These are phyloP conservation scores for Periconia sp. DNA, from an alignment of 2,329 filamentous ascomycete species.

Conservation along the genomic window DNA sequence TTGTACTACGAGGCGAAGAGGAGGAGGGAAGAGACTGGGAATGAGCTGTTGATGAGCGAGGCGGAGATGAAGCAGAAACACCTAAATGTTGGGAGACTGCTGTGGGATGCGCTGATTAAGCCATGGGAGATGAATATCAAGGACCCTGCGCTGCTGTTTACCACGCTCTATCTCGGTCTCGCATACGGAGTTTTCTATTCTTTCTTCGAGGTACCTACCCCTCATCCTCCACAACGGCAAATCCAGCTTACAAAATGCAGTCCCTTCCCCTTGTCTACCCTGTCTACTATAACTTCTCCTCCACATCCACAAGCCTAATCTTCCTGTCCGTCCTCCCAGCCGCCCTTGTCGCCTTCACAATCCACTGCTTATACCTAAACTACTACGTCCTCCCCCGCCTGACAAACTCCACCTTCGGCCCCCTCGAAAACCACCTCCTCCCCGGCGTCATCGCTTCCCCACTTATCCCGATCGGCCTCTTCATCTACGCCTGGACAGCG, in stretches of 20 bases:
- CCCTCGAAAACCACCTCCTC: conserved; percentile 72
- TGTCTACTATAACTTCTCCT: conserved; percentile 75
- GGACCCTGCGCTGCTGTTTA: conserved; percentile 82
- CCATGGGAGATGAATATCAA: conserved; percentile 83
- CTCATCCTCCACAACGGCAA: neutral
- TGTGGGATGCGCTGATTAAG: conserved; percentile 65
- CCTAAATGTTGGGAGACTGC: conserved; percentile 42
- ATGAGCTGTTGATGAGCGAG: conserved; percentile 73
- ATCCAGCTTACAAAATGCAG: conserved; percentile 6
- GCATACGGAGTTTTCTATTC: conserved; percentile 76
- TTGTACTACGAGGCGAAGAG: conserved; percentile 68
- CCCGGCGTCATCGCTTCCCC: conserved; percentile 64
- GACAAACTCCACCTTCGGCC: conserved; percentile 72
- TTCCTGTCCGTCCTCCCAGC: conserved; percentile 81
- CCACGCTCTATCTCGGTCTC: conserved; percentile 83
- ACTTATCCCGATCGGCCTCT: conserved; percentile 68
- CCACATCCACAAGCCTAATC: conserved; percentile 77
- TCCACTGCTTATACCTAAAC: conserved; percentile 75
- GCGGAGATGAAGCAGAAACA: conserved; percentile 71
- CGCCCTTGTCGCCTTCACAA: conserved; percentile 68
- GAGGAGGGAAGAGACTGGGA: conserved; percentile 71
- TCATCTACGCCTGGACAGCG: conserved; percentile 70
- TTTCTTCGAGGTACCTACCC: conserved; percentile 66
- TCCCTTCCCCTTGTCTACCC: conserved; percentile 69
- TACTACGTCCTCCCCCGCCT: conserved; percentile 68